These are phyloP conservation scores for Paramecium octaurelia DNA, from an alignment of 73 alveolate species.

Conservation along the genomic window DNA sequence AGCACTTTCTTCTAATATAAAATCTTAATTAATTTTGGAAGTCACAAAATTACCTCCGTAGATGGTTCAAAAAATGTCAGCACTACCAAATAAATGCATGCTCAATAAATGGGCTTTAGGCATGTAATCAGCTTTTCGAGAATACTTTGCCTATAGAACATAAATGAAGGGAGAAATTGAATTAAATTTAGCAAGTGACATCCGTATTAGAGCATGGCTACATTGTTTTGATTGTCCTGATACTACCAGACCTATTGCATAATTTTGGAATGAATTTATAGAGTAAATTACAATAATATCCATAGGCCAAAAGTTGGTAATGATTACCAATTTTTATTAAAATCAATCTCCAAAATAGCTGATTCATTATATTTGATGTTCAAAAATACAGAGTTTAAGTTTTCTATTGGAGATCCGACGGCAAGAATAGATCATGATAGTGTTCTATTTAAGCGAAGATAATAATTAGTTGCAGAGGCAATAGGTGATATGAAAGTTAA, in stretches of 20 bases:
- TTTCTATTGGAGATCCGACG: conserved; percentile 24
- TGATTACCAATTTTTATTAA: neutral
- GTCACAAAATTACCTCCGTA: conserved; percentile 1
- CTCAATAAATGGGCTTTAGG: conserved; percentile 48
- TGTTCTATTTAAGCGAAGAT: neutral
- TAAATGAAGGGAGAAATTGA: conserved; percentile 37
- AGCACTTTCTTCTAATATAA: conserved; percentile 48
- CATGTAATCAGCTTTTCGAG: conserved; percentile 24
- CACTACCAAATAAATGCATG: conserved; percentile 39
- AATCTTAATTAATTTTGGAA: conserved; percentile 29
- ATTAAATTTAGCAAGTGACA: conserved; percentile 28
- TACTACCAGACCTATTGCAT: neutral
- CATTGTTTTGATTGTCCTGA: conserved; percentile 58
- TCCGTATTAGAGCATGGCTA: conserved; percentile 37
- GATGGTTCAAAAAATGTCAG: neutral
- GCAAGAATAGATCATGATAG: conserved; percentile 23
- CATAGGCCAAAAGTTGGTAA: neutral
- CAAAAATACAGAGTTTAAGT: conserved; percentile 4
- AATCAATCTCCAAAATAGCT: neutral
- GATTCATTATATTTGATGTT: conserved; percentile 23
- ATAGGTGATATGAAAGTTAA: neutral
- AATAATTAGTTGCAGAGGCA: conserved; percentile 1
- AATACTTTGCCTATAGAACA: conserved; percentile 53
- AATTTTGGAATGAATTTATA: conserved; percentile 46
- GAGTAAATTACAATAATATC: neutral